phyloP scores from a whole-genome alignment of 305 asterid species.

The Fraxinus platypoda region DNA sequence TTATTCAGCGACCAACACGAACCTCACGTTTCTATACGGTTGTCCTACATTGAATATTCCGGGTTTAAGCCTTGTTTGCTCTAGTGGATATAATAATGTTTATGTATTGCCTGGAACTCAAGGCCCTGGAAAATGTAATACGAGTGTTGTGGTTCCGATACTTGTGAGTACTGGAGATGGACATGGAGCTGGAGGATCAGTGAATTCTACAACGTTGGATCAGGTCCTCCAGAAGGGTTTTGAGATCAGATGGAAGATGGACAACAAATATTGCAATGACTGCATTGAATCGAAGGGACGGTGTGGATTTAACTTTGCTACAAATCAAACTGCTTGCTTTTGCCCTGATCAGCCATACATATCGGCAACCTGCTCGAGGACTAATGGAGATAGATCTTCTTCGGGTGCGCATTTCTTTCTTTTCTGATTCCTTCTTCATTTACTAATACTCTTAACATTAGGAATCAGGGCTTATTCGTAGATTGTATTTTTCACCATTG shows the following conservation, averaged over 20 bases:
- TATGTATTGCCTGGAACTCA: conserved; percentile 40
- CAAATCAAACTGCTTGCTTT: conserved; percentile 43
- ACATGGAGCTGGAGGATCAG: conserved; percentile 9
- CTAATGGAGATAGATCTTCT: conserved; percentile 17
- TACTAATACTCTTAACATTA: neutral
- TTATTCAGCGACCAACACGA: conserved; percentile 31
- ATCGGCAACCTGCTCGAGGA: conserved; percentile 34
- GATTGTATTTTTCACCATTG: neutral
- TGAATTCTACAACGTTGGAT: conserved; percentile 30
- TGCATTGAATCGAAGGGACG: conserved; percentile 52
- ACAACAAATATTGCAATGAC: conserved; percentile 35
- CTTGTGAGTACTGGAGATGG: conserved; percentile 13
- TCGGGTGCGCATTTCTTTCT: conserved; percentile 31
- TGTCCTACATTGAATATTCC: conserved; percentile 34
- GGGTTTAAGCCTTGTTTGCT: conserved; percentile 14
- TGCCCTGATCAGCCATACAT: conserved; percentile 47
- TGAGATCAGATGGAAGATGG: conserved; percentile 54
- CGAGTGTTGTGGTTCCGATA: conserved; percentile 55
- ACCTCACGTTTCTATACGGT: conserved; percentile 57
- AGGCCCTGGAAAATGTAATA: conserved; percentile 45
- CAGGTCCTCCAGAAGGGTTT: conserved; percentile 49
- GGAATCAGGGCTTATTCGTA: neutral
- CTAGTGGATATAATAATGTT: conserved; percentile 10
- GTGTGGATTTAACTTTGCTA: conserved; percentile 44
- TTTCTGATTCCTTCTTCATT: neutral